Evolutionary conservation across 129 eudicot species (phyloP), one percentile per base, ranked within the genome.

Genomic region (Lactuca sativa): DNA sequence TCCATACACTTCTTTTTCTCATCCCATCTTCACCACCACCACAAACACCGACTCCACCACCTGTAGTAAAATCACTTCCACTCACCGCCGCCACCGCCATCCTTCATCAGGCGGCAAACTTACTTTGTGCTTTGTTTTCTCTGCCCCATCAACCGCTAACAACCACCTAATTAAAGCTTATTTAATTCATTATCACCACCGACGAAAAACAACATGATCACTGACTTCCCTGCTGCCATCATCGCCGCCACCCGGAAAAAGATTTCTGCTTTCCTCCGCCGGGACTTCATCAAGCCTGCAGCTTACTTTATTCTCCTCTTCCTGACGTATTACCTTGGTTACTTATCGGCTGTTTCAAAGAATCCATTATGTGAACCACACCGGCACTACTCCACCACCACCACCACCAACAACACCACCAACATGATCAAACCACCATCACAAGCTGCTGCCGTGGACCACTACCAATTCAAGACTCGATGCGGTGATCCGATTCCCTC

Each of bases 281-380:
- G 59, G 49, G 62, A 49, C 30, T 25, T 25, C 3, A 76, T 82
- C 67, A 86, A 69, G 58, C 73, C 73, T 6, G 59, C 81, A 1
- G 71, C 71, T 21, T 86, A 67, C 56, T 33, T 79, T 4, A 57
- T 74, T 64, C 60, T 84, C 60, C 72, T 84, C 74, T 33, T 87
- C 66, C n/a, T 84, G 0, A 60, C 87, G 5, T 87, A 65, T 71
- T 15, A 58, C 81, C 73, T 84, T 9, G 95, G 95, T 31, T 87
- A 84, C 56, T 36, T 70, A 16, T 73, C 82, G n/a, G 83, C 86
- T 21, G 34, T 77, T 41, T 9, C 74, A 14, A 59, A 51, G 32
- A 48, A 7, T 21, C 81, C 82, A 51, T 31, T 82, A 44, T 44
- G n/a, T 37, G 34, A 53, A 34, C n/a, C 54, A 56, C 64, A 25